Base-by-base conservation (phyloP, 192 early-diverging fungal species). In the Bifiguratus adelaidae region DNA sequence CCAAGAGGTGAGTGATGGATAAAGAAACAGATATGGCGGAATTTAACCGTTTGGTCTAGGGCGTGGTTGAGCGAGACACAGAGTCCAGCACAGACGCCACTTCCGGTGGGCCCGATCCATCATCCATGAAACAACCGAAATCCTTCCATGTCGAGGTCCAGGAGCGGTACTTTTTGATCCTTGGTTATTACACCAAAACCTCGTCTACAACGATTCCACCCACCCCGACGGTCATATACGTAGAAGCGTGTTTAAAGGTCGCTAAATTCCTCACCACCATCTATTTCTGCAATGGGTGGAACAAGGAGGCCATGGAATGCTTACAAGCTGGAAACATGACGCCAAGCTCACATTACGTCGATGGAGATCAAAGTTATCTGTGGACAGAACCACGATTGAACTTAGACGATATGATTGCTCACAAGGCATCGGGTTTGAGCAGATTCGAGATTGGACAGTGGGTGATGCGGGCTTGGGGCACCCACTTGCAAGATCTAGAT, bases 81-180 rank as follows among this genome's bases (percentile, higher is more conserved):
- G 3, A 19, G 22, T 3, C 48, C 4, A 21, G 37, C 36, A 7
- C 53, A 45, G 44, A 45, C 24, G 25, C 32, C 44, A 30, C 44
- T 30, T 29, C 21, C 13, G 2, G 16, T 45, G 8, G 27, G 44
- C 29, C 28, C 24, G 25, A 41, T 37, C 28, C 59, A 36, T 23
- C 47, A 12, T n/a, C 41, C 12, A 15, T 44, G 34, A 21, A 60
- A 51, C n/a, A 15, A 43, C 53, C 55, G 8, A 65, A 65, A 48
- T 58, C 66, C 2, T 37, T 68, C 7, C 53, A 68, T 16, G 41
- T 54, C 20, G 83, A 89, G 24, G 60, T 83, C 15, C 70, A 74
- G 3, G 83, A 86, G 28, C 67, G 79, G 41, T 86, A 80, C 47
- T 58, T 79, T n/a, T 70, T 73, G 4, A 68, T 89, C 5, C 50